Conservation (phyloP, 306 rosid genomes). For the Cucurbita pepo region DNA sequence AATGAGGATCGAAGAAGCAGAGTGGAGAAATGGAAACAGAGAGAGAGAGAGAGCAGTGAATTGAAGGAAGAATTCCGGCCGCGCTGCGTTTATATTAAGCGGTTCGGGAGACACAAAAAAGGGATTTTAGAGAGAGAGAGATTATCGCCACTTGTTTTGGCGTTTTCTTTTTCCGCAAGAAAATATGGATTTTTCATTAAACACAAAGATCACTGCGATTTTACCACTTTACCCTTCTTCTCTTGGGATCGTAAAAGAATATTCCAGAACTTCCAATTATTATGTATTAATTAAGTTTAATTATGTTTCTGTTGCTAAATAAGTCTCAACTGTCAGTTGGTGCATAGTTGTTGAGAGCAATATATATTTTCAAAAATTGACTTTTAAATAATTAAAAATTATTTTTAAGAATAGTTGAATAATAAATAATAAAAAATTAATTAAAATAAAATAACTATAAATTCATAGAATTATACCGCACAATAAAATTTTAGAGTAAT, state of each 20-base stretch:
- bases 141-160: conserved; percentile 4
- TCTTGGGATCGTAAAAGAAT: neutral
- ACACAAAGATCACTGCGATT: neutral
- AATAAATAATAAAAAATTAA: no score
- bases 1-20: neutral
- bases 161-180: neutral
- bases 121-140: neutral
- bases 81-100: neutral
- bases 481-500: no score
- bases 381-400: no score
- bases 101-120: neutral
- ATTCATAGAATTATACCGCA: no score
- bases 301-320: no score
- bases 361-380: no score
- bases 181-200: neutral
- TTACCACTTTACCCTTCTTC: neutral
- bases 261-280: neutral
- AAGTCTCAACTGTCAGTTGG: no score
- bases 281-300: neutral
- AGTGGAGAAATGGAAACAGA: neutral
- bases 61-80: neutral
- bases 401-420: no score
- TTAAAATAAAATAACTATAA: no score
- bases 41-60: neutral
- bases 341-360: no score